Evolutionary conservation across 2,329 filamentous ascomycete species (phyloP), one percentile per base, ranked within the genome.

Genomic region (Penicillium sp.): DNA sequence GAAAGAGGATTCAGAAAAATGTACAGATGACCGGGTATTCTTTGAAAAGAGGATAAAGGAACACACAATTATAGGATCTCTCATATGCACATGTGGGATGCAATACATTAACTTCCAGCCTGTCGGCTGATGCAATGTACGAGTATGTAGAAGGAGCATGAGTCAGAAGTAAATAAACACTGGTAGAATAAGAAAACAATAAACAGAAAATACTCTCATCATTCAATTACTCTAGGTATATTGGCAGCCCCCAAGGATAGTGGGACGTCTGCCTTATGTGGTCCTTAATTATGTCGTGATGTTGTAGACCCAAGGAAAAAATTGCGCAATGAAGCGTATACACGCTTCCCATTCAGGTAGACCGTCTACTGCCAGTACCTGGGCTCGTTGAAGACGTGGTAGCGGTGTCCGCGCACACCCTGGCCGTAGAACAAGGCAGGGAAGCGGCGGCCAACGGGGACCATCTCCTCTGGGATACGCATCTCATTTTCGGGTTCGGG

Each of bases 321-420:
- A 56, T 27, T 27, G 46, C 47, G 45, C 31, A 37, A 40, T 21
- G 13, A 23, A 21, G 15, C n/a, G 2, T 21, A 21, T n/a, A 21
- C 7, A 29, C 55, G 21, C 12, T 50, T 6, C 21, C 17, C 7
- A 27, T 23, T 19, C 19, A 29, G 8, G 13, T 2, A 25, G 25
- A 58, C n/a, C 5, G 38, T 49, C 69, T 71, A 79, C 58, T 75
- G 70, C 72, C 76, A 81, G 63, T 94, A 96, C 72, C 90, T 84
- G 50, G 92, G 93, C 78, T 95, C 91, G 66, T 96, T 84, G 76
- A 99, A 97, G 31, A 97, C 94, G 75, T 99, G 94, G 76, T 97
- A 99, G 60, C 82, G 79, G 77, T 99, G 94, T 5, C 91, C 94
- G 59, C 94, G 82, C 6, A 96, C 91, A 47, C 94, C 94, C 63